Conservation (phyloP, 78 protist genomes). For the Dictyostelium brefeldianum region DNA sequence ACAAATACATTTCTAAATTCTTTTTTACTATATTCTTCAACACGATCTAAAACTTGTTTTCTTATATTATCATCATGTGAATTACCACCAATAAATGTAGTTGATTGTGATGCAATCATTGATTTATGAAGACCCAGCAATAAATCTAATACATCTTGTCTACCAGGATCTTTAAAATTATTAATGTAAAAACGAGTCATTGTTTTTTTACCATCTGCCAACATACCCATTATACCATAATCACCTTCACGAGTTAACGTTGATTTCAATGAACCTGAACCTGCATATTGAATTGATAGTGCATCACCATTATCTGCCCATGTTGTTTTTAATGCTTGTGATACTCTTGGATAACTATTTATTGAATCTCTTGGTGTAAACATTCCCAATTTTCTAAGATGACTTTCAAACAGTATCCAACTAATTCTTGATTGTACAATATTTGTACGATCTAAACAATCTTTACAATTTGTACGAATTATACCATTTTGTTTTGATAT, state of each 20-base stretch:
- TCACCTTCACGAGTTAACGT: slow-evolving; percentile 86
- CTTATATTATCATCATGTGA: slow-evolving; percentile 68
- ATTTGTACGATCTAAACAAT: slow-evolving; percentile 96
- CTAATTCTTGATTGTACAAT: slow-evolving; percentile 84
- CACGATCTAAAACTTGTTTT: slow-evolving; percentile 58
- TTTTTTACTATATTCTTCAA: slow-evolving; percentile 44
- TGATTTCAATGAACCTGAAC: slow-evolving; percentile 90
- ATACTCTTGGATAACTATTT: neutral
- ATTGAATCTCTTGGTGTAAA: neutral
- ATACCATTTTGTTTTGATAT: slow-evolving; percentile 68
- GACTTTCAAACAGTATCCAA: slow-evolving; percentile 50
- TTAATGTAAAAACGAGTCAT: slow-evolving; percentile 65
- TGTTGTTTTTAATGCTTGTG: slow-evolving; percentile 39
- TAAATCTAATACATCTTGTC: slow-evolving; percentile 77
- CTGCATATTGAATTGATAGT: slow-evolving; percentile 88
- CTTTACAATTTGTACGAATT: slow-evolving; percentile 95
- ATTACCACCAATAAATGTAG: neutral
- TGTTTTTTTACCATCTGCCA: slow-evolving; percentile 81
- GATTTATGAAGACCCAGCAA: slow-evolving; percentile 63
- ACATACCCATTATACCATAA: slow-evolving; percentile 80
- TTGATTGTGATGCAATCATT: neutral
- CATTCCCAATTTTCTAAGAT: neutral
- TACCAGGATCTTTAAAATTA: slow-evolving; percentile 63
- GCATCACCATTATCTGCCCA: slow-evolving; percentile 95
- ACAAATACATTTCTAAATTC: slow-evolving; percentile 62